Base-by-base conservation (phyloP, 192 early-diverging fungal species). In the Rhizophagus clarus region DNA sequence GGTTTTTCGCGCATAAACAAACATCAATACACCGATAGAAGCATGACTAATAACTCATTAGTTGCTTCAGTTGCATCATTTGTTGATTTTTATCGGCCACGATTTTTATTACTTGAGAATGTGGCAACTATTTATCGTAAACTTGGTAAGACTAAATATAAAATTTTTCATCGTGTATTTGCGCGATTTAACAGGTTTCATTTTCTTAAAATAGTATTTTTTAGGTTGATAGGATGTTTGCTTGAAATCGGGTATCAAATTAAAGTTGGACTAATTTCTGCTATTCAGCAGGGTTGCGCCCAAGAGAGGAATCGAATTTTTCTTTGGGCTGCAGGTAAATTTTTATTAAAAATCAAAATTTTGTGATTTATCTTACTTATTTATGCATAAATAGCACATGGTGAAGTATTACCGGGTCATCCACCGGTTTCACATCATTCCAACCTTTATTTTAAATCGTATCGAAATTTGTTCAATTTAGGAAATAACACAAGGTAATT, bases 301-400 rank as follows among this genome's bases (percentile, higher is more conserved):
- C 82, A 83, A 68, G 67, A 7, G 24, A 20, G 82, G 3, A 24
- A 63, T 64, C 79, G 82, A 17, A 62, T 80, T 3, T 80, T 83
- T 60, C 62, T 83, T 29, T 83, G 82, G 82, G 82, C 79, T 49
- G 82, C 82, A 24, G 81, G 81, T 82, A 80, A 63, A 20, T 77
- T 49, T 76, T 24, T 24, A 34, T 22, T 6, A 11, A 17, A 37
- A 26, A 20, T 74, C 14, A 29, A 31, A 17, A 34, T 20, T 22
- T 47, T 47, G 9, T 22, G 4, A 31, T 10, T 78, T 32, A 10
- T 10, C 40, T 45, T 49, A 26, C 20, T 78, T 51, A 31, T 20
- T 45, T 26, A 17, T 34, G 2, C n/a, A 47, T 42, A 10, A 47
- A 49, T 76, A 79, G 61, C 73, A 31, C 28, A 42, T n/a, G 74